Base-by-base conservation (phyloP, 2,329 filamentous ascomycete species). In the Amylocarpus encephaloides region DNA sequence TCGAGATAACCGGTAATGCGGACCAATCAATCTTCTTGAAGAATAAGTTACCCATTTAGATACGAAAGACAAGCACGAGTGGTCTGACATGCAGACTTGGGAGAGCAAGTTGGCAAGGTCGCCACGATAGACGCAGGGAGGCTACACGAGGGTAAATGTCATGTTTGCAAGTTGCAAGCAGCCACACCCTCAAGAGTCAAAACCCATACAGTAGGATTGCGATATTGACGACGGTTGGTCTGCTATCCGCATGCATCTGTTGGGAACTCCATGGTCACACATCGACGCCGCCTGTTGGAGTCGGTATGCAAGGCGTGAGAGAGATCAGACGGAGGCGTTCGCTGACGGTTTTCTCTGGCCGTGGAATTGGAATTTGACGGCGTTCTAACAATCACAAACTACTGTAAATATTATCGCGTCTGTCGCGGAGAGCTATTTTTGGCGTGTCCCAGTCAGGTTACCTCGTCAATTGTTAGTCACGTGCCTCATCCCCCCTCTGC, bases 241-340 rank as follows among this genome's bases (percentile, higher is more conserved):
- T 26, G 4, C 22, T 26, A 26, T 26, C 22, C 22, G 22, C 4
- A 26, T 26, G 22, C 22, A 26, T 26, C 22, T 26, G 22, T 26
- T 26, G 22, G 22, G 22, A 26, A 26, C 22, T 26, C 22, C 7
- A 26, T 26, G 22, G 22, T 26, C 22, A 26, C 22, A 26, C 22
- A 26, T 26, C 22, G 7, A 26, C 34, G 34, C 34, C 34, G 10
- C 34, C 12, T n/a, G 15, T 36, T 36, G 34, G 34, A 4, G 15
- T 36, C 5, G 5, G 15, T 13, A 44, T 44, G 15, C 29, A 44
- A 33, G 18, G 15, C n/a, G 34, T 36, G 43, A 38, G 33, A 46
- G 18, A 46, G 16, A 46, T 36, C 43, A 46, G 43, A 46, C 19
- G 43, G 43, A n/a, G 29, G 29, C 15, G n/a, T 16, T 40, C 11